phyloP scores from a whole-genome alignment of 495 filamentous ascomycete species.

The Neurospora cerealis region DNA sequence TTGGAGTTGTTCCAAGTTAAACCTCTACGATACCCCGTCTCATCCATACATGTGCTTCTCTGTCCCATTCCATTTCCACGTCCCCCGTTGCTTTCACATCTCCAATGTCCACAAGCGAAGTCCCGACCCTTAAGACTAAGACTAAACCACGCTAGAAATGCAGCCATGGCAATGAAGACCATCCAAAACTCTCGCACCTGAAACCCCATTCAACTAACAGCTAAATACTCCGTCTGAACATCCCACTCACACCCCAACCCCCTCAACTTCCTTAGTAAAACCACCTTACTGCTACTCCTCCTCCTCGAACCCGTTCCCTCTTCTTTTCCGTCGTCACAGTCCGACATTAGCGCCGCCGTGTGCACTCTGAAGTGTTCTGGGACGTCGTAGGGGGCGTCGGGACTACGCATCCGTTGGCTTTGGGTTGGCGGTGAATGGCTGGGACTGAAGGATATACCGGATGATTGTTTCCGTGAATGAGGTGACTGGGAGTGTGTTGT shows the following conservation, averaged over 20 bases:
- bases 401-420: constrained; percentile 3
- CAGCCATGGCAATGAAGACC: not conserved
- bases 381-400: constrained; percentile 22
- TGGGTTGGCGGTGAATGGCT: not conserved
- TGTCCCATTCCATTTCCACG: not conserved
- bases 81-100: not conserved
- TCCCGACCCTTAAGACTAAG: not conserved
- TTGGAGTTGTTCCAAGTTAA: not conserved
- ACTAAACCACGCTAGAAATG: not conserved
- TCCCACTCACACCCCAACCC: constrained; percentile 20
- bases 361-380: constrained; percentile 21
- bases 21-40: not conserved
- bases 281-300: constrained; percentile 23
- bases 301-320: constrained; percentile 10
- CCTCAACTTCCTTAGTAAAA: constrained; percentile 20
- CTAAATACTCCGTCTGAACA: constrained; percentile 18
- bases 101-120: not conserved
- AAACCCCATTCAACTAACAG: constrained; percentile 3
- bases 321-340: not conserved
- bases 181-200: not conserved
- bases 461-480: not conserved
- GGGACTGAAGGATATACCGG: not conserved
- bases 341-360: constrained; percentile 12
- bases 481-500: not conserved
- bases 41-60: not conserved